These are phyloP conservation scores for Arthonia radiata DNA, from an alignment of 495 filamentous ascomycete genomes.

Conservation along the genomic window DNA sequence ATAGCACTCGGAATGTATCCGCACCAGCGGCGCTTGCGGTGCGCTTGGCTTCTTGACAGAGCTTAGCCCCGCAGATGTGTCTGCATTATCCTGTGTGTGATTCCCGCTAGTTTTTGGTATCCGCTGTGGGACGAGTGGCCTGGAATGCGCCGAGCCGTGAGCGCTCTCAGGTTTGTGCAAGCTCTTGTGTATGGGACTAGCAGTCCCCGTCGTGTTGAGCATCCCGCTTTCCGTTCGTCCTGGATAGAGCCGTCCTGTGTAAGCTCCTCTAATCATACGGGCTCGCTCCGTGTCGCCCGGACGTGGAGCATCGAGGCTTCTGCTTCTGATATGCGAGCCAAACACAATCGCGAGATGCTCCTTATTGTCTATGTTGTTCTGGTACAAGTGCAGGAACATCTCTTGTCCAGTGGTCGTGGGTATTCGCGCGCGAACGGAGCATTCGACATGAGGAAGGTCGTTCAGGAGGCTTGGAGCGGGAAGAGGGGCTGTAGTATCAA, in stretches of 20 bases:
- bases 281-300: conserved; percentile 90
- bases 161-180: too few species aligned
- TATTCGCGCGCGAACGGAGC: conserved; percentile 62
- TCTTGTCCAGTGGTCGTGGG: conserved; percentile 73
- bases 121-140: too few species aligned
- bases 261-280: conserved; percentile 84
- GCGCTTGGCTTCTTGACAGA: too few species aligned
- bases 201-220: too few species aligned
- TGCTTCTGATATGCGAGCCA: conserved; percentile 56
- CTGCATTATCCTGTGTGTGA: too few species aligned
- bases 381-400: conserved; percentile 93
- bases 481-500: conserved; percentile 23
- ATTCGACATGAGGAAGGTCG: conserved; percentile 48
- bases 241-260: conserved; percentile 66
- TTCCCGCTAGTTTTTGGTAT: too few species aligned
- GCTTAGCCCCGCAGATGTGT: too few species aligned
- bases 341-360: conserved; percentile 98
- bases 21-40: conserved; percentile 50
- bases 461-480: conserved; percentile 37
- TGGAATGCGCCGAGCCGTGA: too few species aligned
- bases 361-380: conserved; percentile 77
- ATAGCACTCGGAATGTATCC: conserved; percentile 97
- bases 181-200: too few species aligned
- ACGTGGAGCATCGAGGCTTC: conserved; percentile 49
- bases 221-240: conserved; percentile 40